phyloP scores from a whole-genome alignment of 495 filamentous ascomycete genomes.

The Lasiosphaeria miniovina region DNA sequence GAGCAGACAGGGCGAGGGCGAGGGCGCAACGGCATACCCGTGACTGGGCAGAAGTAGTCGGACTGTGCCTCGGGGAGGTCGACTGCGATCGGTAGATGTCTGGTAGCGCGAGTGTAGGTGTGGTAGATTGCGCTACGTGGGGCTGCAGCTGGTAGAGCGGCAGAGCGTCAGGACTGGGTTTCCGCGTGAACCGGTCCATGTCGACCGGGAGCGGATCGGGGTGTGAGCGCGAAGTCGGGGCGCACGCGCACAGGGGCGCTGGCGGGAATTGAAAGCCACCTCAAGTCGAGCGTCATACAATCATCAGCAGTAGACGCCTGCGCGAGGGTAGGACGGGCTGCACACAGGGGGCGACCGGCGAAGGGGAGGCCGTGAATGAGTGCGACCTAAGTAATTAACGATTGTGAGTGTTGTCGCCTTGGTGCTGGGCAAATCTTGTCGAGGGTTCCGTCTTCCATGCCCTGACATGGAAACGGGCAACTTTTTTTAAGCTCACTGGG shows the following conservation, averaged over 20 bases:
- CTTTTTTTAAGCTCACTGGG: conserved; percentile 11
- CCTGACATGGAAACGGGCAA: neutral
- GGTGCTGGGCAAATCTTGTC: neutral
- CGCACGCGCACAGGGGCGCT: conserved; percentile 29
- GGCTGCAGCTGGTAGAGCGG: conserved; percentile 30
- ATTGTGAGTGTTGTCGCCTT: too few species aligned
- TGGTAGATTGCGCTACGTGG: conserved; percentile 15
- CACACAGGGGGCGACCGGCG: too few species aligned
- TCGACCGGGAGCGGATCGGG: neutral
- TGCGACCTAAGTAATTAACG: too few species aligned
- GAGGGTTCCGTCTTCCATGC: too few species aligned
- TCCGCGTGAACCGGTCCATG: conserved; percentile 32
- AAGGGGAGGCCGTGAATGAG: too few species aligned
- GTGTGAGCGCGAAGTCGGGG: conserved; percentile 12
- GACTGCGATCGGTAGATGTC: conserved; percentile 32
- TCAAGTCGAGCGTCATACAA: conserved; percentile 24
- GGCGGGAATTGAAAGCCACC: conserved; percentile 16
- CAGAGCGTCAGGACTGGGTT: conserved; percentile 35
- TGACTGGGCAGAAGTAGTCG: conserved; percentile 47
- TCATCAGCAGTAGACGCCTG: neutral
- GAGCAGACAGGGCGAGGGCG: neutral
- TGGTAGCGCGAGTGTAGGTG: conserved; percentile 20
- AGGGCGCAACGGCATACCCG: conserved; percentile 32
- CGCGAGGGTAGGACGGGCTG: too few species aligned
- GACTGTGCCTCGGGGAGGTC: conserved; percentile 30